Evolutionary conservation across 139 green algal species (phyloP).

Genomic region (Gonium pectorale): DNA sequence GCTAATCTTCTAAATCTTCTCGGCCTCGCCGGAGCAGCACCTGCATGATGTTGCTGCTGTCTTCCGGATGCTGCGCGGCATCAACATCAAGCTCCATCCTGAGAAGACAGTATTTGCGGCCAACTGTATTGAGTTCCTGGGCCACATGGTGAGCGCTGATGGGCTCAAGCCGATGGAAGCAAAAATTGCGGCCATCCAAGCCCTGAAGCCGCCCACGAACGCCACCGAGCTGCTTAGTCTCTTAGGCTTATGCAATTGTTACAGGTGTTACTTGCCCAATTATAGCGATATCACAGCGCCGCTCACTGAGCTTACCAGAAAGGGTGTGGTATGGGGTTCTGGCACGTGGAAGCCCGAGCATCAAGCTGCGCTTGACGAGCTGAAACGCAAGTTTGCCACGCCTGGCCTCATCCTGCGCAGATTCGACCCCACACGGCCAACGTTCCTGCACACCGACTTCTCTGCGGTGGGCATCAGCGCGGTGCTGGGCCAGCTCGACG

Average conservation of each 20-base stretch:
- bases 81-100: conserved; percentile 42
- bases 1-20: background rate
- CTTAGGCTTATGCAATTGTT: background rate
- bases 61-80: conserved; percentile 2
- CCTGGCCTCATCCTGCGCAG: background rate
- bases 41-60: background rate
- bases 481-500: conserved; percentile 57
- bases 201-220: background rate
- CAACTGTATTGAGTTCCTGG: conserved; percentile 53
- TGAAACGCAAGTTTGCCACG: conserved; percentile 21
- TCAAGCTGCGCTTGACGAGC: too few species aligned
- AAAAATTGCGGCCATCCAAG: too few species aligned
- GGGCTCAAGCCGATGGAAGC: conserved; percentile 23
- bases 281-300: background rate
- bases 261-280: background rate
- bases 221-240: background rate
- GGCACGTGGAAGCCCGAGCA: too few species aligned
- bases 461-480: conserved; percentile 35
- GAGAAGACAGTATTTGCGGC: conserved; percentile 40
- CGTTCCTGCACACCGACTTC: conserved; percentile 26
- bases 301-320: background rate
- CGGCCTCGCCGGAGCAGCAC: conserved; percentile 16
- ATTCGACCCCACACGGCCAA: background rate
- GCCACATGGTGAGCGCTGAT: conserved; percentile 44
- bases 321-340: background rate